These are phyloP conservation scores for Stachybotrys echinatus DNA, from an alignment of 2,329 filamentous ascomycete species.

Conservation along the genomic window DNA sequence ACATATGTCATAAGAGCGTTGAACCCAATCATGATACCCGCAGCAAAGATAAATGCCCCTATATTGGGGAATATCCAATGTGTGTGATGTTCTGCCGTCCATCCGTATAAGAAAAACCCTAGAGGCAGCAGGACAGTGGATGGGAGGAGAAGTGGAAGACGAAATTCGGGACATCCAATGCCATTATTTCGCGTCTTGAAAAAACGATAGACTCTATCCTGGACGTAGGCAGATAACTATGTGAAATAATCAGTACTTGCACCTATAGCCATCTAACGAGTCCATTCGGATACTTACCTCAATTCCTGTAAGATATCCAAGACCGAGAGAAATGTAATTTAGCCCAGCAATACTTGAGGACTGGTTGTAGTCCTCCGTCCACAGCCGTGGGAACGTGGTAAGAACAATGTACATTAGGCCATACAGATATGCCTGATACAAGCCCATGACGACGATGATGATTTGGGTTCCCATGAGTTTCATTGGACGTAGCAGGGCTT, in stretches of 20 bases:
- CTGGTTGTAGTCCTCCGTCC: conserved; percentile 54
- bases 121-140: conserved; percentile 47
- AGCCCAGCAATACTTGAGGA: conserved; percentile 38
- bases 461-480: conserved; percentile 38
- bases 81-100: conserved; percentile 47
- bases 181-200: conserved; percentile 34
- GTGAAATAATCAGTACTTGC: neutral
- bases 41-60: conserved; percentile 29
- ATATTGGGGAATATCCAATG: conserved; percentile 56
- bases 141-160: conserved; percentile 43
- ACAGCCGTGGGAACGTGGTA: conserved; percentile 46
- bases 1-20: conserved; percentile 52
- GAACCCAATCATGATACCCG: conserved; percentile 34
- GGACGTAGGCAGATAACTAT: conserved; percentile 21
- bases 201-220: conserved; percentile 38
- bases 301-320: conserved; percentile 10
- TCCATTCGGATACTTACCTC: neutral
- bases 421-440: conserved; percentile 63
- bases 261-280: neutral
- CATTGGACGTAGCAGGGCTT: neutral
- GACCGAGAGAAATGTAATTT: conserved; percentile 21
- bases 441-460: conserved; percentile 60
- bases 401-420: conserved; percentile 54
- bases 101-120: conserved; percentile 55
- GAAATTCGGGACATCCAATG: conserved; percentile 34